Evolutionary conservation across 176 grass and related monocot species (phyloP), one percentile per base, ranked within the genome.

Genomic region (Elymus sibiricus): DNA sequence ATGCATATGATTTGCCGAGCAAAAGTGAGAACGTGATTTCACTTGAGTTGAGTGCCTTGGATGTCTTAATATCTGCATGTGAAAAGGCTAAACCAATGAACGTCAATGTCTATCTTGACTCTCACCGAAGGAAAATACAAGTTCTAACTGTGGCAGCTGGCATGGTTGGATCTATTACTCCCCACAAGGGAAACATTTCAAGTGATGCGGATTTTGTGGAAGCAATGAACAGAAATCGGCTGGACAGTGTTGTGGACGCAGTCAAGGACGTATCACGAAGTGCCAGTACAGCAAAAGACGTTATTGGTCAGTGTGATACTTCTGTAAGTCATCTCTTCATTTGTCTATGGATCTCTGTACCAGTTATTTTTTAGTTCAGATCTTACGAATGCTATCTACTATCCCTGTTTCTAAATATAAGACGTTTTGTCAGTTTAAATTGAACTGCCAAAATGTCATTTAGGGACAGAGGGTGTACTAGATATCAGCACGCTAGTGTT

Each of bases 1-100:
- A 76, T 78, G 82, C 81, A 73, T 88, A 85, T 86, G 83, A 76
- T 81, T 64, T 16, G 74, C 64, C 72, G 35, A 85, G 79, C 47
- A 73, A 94, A 87, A 92, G 84, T n/a, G 88, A 88, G 38, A 90
- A 64, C 46, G 91, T 67, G 84, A 89, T 93, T 81, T 86, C 91
- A 70, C 83, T 98, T 83, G 93, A 98, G 75, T 31, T 94, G 86
- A 83, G 89, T 70, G 93, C 95, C 38, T 82, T 98, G 86, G 88
- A 98, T 92, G 86, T 94, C 70, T 91, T 98, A 81, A 90, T 98
- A 85, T 94, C 90, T 79, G 91, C 93, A 83, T 98, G 93, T 84
- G 93, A 95, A 88, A 98, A 92, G 62, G 88, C 84, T 80, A 92
- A 95, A 85, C 82, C 88, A 80, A 89, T 95, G 87, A 91, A 95